phyloP scores from a whole-genome alignment of 371 early-diverging fungal genomes.

The Mortierella sp. region DNA sequence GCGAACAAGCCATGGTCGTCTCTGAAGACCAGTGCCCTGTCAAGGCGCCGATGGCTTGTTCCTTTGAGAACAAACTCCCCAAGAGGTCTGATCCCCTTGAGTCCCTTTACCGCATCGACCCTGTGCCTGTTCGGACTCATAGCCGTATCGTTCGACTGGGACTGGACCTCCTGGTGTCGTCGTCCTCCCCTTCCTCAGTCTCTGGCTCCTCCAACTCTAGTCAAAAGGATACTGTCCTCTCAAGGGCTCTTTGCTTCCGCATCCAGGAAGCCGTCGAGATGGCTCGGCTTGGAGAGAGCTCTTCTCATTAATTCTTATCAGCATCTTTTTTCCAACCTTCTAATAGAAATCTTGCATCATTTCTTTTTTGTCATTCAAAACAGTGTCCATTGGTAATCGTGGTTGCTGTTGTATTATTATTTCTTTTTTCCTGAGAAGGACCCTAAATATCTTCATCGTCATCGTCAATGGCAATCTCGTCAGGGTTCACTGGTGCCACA shows the following conservation, averaged over 20 bases:
- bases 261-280: constrained; percentile 44
- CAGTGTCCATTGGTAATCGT: not conserved
- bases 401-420: not conserved
- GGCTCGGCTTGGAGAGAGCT: constrained; percentile 17
- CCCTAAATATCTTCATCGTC: constrained; percentile 54
- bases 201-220: not conserved
- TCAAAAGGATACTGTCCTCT: constrained; percentile 30
- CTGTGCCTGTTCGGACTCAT: constrained; percentile 35
- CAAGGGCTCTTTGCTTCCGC: constrained; percentile 51
- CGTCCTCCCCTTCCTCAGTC: not conserved
- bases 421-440: not conserved
- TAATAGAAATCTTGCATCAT: not conserved
- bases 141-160: constrained; percentile 40
- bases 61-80: constrained; percentile 22
- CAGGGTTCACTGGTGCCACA: constrained; percentile 48
- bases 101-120: constrained; percentile 39
- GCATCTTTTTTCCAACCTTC: not conserved
- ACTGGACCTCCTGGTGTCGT: not conserved
- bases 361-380: not conserved
- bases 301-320: not conserved
- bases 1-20: constrained; percentile 47
- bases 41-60: constrained; percentile 5
- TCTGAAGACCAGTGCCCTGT: constrained; percentile 41
- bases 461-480: constrained; percentile 58
- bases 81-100: constrained; percentile 44